These are phyloP conservation scores for Magnolia kwangsiensis DNA, from an alignment of 164 flowering plant species.

Conservation along the genomic window DNA sequence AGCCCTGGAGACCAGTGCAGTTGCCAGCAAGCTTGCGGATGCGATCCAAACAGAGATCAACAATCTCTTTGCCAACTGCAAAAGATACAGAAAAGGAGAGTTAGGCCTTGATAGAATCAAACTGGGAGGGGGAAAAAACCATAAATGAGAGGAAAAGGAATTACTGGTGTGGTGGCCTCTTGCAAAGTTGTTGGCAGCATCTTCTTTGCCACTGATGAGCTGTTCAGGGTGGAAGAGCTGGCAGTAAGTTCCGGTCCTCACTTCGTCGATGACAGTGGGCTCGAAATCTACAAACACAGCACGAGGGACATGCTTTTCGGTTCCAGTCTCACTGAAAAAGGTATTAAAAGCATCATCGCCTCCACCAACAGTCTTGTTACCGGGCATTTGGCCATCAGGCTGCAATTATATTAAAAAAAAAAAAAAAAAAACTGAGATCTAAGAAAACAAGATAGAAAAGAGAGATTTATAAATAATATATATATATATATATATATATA, in stretches of 20 bases:
- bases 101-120: background rate
- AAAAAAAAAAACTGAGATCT: too few relatives aligned
- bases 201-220: conserved; percentile 66
- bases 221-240: conserved; percentile 62
- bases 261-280: conserved; percentile 67
- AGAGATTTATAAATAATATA: too few relatives aligned
- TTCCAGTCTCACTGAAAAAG: conserved; percentile 65
- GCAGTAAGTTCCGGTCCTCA: conserved; percentile 54
- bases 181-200: conserved; percentile 67
- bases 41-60: conserved; percentile 55
- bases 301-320: conserved; percentile 58
- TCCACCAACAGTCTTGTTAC: conserved; percentile 68
- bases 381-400: conserved; percentile 83
- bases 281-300: conserved; percentile 61
- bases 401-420: conserved; percentile 12
- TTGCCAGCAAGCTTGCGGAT: conserved; percentile 55
- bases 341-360: conserved; percentile 87
- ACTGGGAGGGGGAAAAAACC: background rate
- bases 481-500: too few relatives aligned
- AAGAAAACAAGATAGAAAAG: background rate
- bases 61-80: conserved; percentile 59
- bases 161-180: conserved; percentile 67
- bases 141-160: background rate
- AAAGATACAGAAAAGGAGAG: background rate
- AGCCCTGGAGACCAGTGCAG: conserved; percentile 60